These are phyloP conservation scores for Neurospora terricola DNA, from an alignment of 495 filamentous ascomycete species.

Conservation along the genomic window DNA sequence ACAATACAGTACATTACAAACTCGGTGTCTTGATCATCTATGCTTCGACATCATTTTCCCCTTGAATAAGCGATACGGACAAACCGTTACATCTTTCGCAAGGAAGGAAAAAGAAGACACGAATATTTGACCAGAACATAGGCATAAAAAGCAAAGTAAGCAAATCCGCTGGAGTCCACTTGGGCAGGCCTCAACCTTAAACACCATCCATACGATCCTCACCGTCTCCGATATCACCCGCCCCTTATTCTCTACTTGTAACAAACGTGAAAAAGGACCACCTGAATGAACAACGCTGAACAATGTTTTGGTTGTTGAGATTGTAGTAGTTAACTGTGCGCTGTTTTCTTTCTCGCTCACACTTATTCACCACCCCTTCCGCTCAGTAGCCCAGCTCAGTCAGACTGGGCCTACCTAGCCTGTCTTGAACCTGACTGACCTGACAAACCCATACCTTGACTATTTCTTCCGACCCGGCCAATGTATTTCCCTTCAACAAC, in stretches of 20 bases:
- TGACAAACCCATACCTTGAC: not conserved
- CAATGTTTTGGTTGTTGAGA: not conserved
- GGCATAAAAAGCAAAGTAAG: not conserved
- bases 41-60: too few relatives aligned
- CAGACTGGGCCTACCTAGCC: not conserved
- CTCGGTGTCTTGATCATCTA: too few relatives aligned
- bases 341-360: not conserved
- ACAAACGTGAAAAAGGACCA: too few relatives aligned
- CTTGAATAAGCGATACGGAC: not conserved
- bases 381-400: not conserved
- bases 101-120: too few relatives aligned
- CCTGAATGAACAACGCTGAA: not conserved
- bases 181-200: not conserved
- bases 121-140: too few relatives aligned
- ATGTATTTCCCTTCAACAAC: not conserved
- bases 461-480: not conserved
- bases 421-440: not conserved
- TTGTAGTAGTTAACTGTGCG: not conserved
- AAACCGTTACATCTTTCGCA: not conserved
- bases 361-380: not conserved
- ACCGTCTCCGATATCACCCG: too few relatives aligned
- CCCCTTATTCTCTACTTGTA: too few relatives aligned
- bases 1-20: too few relatives aligned
- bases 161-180: not conserved
- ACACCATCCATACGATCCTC: not conserved